phyloP scores from a whole-genome alignment of 805 yeast genomes.

The Pichia eremophila region DNA sequence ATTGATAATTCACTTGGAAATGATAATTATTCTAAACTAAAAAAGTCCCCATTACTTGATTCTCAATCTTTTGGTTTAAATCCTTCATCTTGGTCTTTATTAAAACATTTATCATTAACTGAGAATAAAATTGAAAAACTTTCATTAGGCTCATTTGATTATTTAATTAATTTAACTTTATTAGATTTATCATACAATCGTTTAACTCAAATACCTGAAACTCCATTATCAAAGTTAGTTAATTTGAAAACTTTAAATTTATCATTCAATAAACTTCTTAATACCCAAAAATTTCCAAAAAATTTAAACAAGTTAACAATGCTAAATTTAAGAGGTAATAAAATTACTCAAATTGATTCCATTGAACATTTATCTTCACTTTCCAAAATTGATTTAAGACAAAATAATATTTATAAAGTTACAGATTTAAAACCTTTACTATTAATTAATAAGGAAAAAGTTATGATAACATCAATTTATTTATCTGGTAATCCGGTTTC shows the following conservation, averaged over 20 bases:
- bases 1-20: neutral
- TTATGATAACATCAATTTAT: conserved; percentile 19
- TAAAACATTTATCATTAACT: conserved; percentile 32
- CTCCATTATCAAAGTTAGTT: conserved; percentile 38
- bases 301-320: conserved; percentile 35
- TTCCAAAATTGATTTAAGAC: conserved; percentile 45
- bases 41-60: neutral
- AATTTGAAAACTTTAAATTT: conserved; percentile 44
- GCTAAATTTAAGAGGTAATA: conserved; percentile 43
- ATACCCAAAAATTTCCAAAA: conserved; percentile 26
- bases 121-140: conserved; percentile 30
- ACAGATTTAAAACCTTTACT: conserved; percentile 33
- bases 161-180: conserved; percentile 26
- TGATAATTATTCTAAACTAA: neutral
- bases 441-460: conserved; percentile 16
- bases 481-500: conserved; percentile 32
- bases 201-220: conserved; percentile 39
- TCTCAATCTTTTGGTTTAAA: neutral
- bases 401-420: conserved; percentile 33
- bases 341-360: conserved; percentile 32
- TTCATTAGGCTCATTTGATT: conserved; percentile 23
- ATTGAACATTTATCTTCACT: conserved; percentile 34
- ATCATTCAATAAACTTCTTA: conserved; percentile 37
- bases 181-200: conserved; percentile 50
- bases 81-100: conserved; percentile 26